A percentile compares a stretch with the other conserved stretches of the same genome.
These are phyloP conservation scores for Fusarium buxicola DNA, from an alignment of 2,329 filamentous ascomycete species.

Conservation along the genomic window DNA sequence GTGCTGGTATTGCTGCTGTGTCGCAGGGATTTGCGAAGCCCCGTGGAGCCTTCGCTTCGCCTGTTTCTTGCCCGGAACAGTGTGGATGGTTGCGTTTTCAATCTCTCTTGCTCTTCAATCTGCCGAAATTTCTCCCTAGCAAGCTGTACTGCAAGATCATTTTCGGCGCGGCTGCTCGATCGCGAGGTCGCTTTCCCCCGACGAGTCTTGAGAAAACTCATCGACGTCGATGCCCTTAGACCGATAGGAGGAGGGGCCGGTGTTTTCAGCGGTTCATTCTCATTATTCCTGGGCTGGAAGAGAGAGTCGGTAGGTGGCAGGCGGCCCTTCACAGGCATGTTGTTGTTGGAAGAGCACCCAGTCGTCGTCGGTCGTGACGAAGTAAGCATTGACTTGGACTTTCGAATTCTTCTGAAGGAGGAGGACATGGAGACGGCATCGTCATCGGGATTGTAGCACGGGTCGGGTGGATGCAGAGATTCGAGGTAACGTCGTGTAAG, in stretches of 20 bases:
- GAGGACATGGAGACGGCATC: slow-evolving; percentile 60
- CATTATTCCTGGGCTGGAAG: slow-evolving; percentile 35
- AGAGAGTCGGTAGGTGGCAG: slow-evolving; percentile 22
- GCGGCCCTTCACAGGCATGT: slow-evolving; percentile 17
- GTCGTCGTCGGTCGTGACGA: slow-evolving; percentile 40
- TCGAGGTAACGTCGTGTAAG: slow-evolving; percentile 43
- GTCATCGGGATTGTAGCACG: slow-evolving; percentile 61
- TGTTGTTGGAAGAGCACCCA: slow-evolving; percentile 14
- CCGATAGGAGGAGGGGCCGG: slow-evolving; percentile 1
- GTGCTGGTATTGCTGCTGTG: slow-evolving; percentile 57
- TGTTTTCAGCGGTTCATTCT: slow-evolving; percentile 45
- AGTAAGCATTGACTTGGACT: slow-evolving; percentile 66
- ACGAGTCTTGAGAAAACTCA: slow-evolving; percentile 61
- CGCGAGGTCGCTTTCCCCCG: slow-evolving; percentile 40
- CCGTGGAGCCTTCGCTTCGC: slow-evolving; percentile 49
- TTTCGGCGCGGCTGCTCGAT: slow-evolving; percentile 38
- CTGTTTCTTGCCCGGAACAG: slow-evolving; percentile 57
- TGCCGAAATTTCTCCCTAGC: slow-evolving; percentile 53
- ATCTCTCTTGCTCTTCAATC: slow-evolving; percentile 49
- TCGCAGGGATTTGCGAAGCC: slow-evolving; percentile 63
- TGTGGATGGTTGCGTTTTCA: slow-evolving; percentile 57
- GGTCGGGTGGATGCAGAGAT: slow-evolving; percentile 50
- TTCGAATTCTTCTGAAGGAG: slow-evolving; percentile 63
- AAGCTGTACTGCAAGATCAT: slow-evolving; percentile 52
- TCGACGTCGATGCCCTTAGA: slow-evolving; percentile 64